phyloP scores from a whole-genome alignment of 2,329 filamentous ascomycete genomes.

The Aphanocladium album region DNA sequence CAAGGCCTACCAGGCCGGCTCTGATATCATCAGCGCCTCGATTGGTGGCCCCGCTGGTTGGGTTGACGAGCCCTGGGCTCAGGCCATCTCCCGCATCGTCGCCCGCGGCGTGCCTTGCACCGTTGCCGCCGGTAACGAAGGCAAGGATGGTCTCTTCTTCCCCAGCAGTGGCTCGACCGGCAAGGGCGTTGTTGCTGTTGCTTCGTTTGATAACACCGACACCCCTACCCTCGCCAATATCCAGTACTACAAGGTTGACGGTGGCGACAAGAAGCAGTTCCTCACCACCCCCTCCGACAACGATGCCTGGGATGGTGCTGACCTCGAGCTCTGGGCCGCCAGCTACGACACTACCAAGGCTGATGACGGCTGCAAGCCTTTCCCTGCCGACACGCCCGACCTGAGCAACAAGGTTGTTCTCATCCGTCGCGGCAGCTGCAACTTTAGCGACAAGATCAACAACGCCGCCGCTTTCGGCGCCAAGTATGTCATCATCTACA shows the following conservation, averaged over 20 bases:
- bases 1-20: constrained; percentile 55
- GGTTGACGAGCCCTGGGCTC: constrained; percentile 47
- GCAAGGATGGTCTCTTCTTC: constrained; percentile 43
- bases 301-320: constrained; percentile 38
- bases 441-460: constrained; percentile 48
- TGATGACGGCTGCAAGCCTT: constrained; percentile 13
- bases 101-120: constrained; percentile 48
- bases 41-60: constrained; percentile 49
- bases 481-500: constrained; percentile 58
- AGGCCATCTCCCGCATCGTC: constrained; percentile 47
- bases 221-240: constrained; percentile 38
- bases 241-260: constrained; percentile 37
- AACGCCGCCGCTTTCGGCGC: constrained; percentile 52
- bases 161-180: constrained; percentile 44
- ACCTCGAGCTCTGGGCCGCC: constrained; percentile 44
- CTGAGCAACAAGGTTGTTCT: constrained; percentile 54
- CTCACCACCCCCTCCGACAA: constrained; percentile 39
- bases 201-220: constrained; percentile 44
- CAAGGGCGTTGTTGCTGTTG: constrained; percentile 42
- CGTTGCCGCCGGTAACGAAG: constrained; percentile 49
- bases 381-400: constrained; percentile 42
- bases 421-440: constrained; percentile 54
- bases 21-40: constrained; percentile 52
- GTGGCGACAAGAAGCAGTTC: constrained; percentile 31
- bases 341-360: constrained; percentile 39